These are phyloP conservation scores for Trichosporon faecale DNA, from an alignment of 1,284 basidiomycete species.

Conservation along the genomic window DNA sequence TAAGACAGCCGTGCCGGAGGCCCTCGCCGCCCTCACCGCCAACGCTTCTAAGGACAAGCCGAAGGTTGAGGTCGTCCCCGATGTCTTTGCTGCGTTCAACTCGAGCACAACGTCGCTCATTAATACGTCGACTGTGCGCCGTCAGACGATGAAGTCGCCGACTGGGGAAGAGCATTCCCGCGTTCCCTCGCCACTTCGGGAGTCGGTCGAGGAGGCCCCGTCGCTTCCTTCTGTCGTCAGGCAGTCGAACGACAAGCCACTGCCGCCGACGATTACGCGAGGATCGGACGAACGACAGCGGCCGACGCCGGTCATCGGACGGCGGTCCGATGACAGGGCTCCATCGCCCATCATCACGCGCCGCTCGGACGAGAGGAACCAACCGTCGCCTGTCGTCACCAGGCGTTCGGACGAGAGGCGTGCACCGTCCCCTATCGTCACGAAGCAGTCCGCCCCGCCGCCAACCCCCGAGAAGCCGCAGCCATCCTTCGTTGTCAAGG, in stretches of 20 bases:
- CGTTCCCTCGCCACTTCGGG: neutral
- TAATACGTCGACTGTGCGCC: constrained; percentile 7
- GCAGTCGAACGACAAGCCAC: neutral
- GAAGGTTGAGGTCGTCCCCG: constrained; percentile 24
- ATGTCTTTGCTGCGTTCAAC: constrained; percentile 24
- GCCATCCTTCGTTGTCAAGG: neutral
- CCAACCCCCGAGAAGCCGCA: neutral
- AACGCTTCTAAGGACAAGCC: constrained; percentile 10
- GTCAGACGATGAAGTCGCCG: constrained; percentile 6
- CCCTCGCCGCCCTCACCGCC: constrained; percentile 24
- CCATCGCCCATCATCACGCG: neutral
- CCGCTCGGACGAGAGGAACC: neutral
- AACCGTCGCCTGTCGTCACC: neutral
- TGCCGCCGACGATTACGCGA: neutral
- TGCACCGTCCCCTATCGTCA: neutral
- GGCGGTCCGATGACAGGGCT: neutral
- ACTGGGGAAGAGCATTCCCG: neutral
- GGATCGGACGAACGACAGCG: neutral
- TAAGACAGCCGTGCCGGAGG: constrained; percentile 21
- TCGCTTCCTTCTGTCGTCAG: neutral
- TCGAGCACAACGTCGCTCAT: constrained; percentile 10
- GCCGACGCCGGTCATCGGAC: neutral
- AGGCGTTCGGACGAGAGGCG: neutral
- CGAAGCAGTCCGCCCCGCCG: neutral
- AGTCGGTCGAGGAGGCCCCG: neutral